Conservation (phyloP, 1,284 basidiomycete genomes). For the Lignosus rhinocerotis region DNA sequence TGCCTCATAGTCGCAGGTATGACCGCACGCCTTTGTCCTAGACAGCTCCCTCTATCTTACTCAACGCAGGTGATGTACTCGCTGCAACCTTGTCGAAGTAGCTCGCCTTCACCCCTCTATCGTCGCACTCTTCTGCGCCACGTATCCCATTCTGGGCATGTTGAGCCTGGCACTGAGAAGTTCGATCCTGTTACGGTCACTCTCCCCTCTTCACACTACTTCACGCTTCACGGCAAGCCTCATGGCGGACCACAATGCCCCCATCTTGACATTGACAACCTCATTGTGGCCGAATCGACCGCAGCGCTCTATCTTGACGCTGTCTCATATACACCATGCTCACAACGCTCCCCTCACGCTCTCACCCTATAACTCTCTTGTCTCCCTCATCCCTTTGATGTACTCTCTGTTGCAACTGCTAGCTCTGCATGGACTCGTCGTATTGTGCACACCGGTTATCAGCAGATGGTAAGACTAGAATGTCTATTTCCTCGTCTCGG, state of each 20-base stretch:
- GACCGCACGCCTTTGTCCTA: neutral
- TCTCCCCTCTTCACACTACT: slow-evolving; percentile 8
- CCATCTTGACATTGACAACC: slow-evolving; percentile 8
- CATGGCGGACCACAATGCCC: slow-evolving; percentile 17
- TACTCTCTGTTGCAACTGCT: neutral
- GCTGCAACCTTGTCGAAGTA: neutral
- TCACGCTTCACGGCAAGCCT: slow-evolving; percentile 12
- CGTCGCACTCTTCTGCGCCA: slow-evolving; percentile 9
- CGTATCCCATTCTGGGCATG: slow-evolving; percentile 8
- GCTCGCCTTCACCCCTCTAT: slow-evolving; percentile 4
- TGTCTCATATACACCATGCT: slow-evolving; percentile 14
- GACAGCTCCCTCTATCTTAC: too few relatives aligned
- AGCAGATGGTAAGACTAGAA: too few relatives aligned
- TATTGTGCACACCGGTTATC: too few relatives aligned
- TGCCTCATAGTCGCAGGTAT: neutral
- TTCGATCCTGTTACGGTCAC: slow-evolving; percentile 10
- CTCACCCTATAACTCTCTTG: neutral
- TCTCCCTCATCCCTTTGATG: neutral
- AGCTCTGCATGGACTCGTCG: too few relatives aligned
- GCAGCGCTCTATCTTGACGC: slow-evolving; percentile 15
- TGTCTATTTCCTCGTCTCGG: too few relatives aligned
- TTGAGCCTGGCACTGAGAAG: slow-evolving; percentile 14
- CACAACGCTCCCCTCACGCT: slow-evolving; percentile 2
- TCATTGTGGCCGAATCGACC: slow-evolving; percentile 14
- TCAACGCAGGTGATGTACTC: neutral